Percentiles rank a stretch among this genome's conserved stretches.
Conservation (phyloP, 2,329 filamentous ascomycete species). For the Talaromyces pinophilus region DNA sequence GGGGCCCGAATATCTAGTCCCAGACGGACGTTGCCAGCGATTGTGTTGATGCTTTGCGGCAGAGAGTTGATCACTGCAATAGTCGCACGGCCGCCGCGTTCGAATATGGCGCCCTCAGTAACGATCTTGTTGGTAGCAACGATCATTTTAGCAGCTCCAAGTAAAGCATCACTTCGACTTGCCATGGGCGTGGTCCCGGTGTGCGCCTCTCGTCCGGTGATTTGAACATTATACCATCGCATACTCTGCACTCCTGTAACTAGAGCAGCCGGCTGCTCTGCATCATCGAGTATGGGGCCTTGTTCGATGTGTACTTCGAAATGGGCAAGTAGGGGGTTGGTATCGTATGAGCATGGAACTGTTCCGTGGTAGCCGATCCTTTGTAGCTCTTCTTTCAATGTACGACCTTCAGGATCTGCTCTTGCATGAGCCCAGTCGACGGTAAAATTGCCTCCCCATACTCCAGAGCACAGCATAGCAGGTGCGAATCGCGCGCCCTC, state of each 20-base stretch:
- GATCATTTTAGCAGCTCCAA: constrained; percentile 66
- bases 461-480: constrained; percentile 70
- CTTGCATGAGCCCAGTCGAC: constrained; percentile 61
- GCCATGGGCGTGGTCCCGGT: constrained; percentile 69
- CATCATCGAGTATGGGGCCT: constrained; percentile 67
- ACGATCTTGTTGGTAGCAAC: constrained; percentile 63
- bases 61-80: constrained; percentile 65
- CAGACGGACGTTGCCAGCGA: constrained; percentile 64
- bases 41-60: constrained; percentile 68
- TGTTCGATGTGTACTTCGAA: constrained; percentile 84
- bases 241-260: constrained; percentile 70
- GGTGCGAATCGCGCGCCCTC: constrained; percentile 76
- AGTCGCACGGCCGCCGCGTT: constrained; percentile 57
- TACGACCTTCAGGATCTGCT: constrained; percentile 60
- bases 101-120: constrained; percentile 42
- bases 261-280: constrained; percentile 61
- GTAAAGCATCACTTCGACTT: constrained; percentile 64
- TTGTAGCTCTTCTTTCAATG: constrained; percentile 63
- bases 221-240: constrained; percentile 65
- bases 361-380: constrained; percentile 68
- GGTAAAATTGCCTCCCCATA: constrained; percentile 67
- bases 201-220: constrained; percentile 66
- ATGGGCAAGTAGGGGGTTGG: constrained; percentile 68
- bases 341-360: constrained; percentile 54
- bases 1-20: constrained; percentile 62